Evolutionary conservation across 768 basidiomycete genomes (phyloP), one percentile per base, ranked within the genome.

Genomic region (Boletus reticuloceps): DNA sequence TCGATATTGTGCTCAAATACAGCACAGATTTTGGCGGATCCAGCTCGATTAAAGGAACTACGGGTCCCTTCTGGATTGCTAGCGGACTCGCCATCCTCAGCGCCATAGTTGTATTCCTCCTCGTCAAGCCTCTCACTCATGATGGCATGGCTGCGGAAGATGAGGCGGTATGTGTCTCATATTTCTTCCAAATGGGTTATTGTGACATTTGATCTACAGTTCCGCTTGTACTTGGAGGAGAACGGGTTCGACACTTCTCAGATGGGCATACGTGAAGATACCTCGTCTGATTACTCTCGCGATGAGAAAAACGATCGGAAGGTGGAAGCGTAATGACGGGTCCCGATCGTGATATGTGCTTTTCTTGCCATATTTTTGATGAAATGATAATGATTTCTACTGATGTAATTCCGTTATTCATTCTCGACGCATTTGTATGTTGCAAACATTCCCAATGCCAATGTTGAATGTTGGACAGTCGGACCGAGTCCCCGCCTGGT

Each of bases 51-150:
- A 78, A 74, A 56, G 88, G 86, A 47, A 86, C 88, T 66, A 93
- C 92, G 0, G 91, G 91, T 19, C 91, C 91, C 14, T 93, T 93
- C 81, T 92, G 87, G 89, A 69, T 93, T 58, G 91, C 79, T n/a
- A 89, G 88, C 60, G 88, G 85, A 77, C 79, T 97, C 46, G 92
- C 92, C 5, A 59, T 96, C 44, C 58, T 93, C 48, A 91, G 89
- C 56, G 94, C 94, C 4, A 20, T 84, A 10, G 73, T 92, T 59
- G 85, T 86, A 1, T 78, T 85, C 60, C 69, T 91, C 70, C 85
- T 90, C 72, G 82, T 97, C 64, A 77, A 75, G 43, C 91, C 92
- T 38, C 77, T 94, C 51, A 74, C 76, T 16, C 81, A 84, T 32
- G 91, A 94, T 56, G 88, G 89, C 34, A 92, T 94, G 91, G 75